Conservation (phyloP, 2,329 filamentous ascomycete genomes). For the Fusarium verticillioides region DNA sequence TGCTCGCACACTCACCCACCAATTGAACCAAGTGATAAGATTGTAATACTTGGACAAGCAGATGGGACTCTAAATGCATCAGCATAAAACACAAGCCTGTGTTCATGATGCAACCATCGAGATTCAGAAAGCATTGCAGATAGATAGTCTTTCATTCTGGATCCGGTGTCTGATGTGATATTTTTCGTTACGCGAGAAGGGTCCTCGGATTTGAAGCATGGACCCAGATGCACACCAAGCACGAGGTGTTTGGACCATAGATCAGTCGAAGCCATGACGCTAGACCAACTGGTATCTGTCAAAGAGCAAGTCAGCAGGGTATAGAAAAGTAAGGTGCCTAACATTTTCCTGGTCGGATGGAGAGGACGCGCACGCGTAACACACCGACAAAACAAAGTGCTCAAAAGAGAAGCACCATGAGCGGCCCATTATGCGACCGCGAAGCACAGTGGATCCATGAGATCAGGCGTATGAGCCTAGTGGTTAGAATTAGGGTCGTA, state of each 20-base stretch:
- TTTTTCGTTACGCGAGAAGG: constrained; percentile 25
- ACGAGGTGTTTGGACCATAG: constrained; percentile 35
- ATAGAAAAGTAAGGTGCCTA: constrained; percentile 28
- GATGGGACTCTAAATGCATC: background rate
- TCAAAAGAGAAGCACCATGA: constrained; percentile 44
- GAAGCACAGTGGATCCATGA: constrained; percentile 50
- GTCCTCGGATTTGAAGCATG: constrained; percentile 35
- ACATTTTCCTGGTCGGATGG: constrained; percentile 24
- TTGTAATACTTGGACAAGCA: constrained; percentile 4
- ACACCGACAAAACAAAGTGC: constrained; percentile 51
- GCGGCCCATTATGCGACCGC: constrained; percentile 50
- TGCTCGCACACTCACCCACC: constrained; percentile 3
- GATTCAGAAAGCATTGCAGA: background rate
- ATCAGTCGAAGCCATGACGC: constrained; percentile 35
- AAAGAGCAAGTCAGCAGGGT: constrained; percentile 39
- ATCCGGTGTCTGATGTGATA: constrained; percentile 20
- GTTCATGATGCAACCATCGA: background rate
- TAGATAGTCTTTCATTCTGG: background rate
- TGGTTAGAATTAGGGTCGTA: constrained; percentile 35
- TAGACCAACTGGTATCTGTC: constrained; percentile 35
- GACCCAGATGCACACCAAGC: constrained; percentile 41
- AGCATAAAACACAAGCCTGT: background rate
- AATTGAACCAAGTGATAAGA: background rate
- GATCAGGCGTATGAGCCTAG: constrained; percentile 42
- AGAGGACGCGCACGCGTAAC: constrained; percentile 48